A percentile compares a stretch with the other conserved stretches of the same genome.
Conservation (phyloP, 192 early-diverging fungal genomes). For the Coemansia sp. region DNA sequence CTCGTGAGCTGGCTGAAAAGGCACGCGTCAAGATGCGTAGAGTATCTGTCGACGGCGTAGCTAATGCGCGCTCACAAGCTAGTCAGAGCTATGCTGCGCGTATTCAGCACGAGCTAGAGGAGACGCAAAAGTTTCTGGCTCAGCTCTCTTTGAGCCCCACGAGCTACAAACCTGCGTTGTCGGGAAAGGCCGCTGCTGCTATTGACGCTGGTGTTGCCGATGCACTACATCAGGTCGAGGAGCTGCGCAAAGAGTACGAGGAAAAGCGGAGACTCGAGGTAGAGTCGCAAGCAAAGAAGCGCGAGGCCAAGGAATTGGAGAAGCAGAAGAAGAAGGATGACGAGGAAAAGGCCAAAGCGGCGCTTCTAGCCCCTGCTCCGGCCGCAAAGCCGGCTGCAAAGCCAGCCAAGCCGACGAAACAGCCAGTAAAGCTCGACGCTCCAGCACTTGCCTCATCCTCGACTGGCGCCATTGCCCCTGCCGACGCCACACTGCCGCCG, state of each 20-base stretch:
- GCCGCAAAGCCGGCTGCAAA: background rate
- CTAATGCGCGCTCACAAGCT: constrained; percentile 19
- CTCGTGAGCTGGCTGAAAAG: constrained; percentile 17
- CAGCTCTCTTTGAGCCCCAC: constrained; percentile 1
- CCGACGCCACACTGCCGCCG: background rate
- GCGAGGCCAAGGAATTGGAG: constrained; percentile 13
- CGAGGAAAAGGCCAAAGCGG: constrained; percentile 12
- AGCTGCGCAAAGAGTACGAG: constrained; percentile 37
- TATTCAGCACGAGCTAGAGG: constrained; percentile 37
- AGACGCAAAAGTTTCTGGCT: constrained; percentile 27
- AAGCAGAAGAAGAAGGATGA: constrained; percentile 14
- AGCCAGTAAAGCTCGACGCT: too few species aligned
- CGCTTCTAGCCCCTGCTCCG: background rate
- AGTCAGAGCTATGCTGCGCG: constrained; percentile 22
- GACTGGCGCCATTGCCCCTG: background rate
- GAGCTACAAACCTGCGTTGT: background rate
- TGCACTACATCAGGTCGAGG: constrained; percentile 26
- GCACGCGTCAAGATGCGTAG: constrained; percentile 1
- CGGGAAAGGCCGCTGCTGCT: background rate
- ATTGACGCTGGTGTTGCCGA: constrained; percentile 14
- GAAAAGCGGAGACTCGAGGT: constrained; percentile 9
- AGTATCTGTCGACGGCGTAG: constrained; percentile 9
- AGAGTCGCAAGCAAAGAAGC: background rate
- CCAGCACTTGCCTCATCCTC: background rate
- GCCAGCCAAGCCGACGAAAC: background rate